phyloP scores from a whole-genome alignment of 1,139 yeast species.

The Wickerhamomyces sp. region DNA sequence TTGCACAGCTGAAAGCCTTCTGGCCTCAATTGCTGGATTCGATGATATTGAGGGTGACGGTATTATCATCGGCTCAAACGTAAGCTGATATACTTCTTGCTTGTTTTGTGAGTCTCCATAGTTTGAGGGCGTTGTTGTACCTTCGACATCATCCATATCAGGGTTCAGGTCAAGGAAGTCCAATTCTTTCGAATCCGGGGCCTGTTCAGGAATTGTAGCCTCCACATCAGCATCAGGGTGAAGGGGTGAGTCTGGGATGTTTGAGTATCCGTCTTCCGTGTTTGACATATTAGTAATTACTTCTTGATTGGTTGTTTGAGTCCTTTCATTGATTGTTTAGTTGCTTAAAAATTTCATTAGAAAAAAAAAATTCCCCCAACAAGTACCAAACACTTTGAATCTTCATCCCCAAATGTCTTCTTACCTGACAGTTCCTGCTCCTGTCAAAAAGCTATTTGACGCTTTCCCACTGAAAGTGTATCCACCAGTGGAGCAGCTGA shows the following conservation, averaged over 20 bases:
- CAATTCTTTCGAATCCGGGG: constrained; percentile 9
- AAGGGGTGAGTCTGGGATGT: constrained; percentile 21
- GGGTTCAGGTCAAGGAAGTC: constrained; percentile 23
- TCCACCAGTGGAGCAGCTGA: constrained; percentile 27
- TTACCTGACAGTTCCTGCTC: constrained; percentile 34
- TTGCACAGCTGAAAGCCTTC: constrained; percentile 14
- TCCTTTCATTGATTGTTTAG: neutral
- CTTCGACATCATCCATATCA: constrained; percentile 10
- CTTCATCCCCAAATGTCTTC: constrained; percentile 1
- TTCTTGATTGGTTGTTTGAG: neutral
- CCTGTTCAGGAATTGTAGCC: constrained; percentile 6
- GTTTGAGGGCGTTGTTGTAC: neutral
- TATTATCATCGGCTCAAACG: constrained; percentile 10
- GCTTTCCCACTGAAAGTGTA: constrained; percentile 41
- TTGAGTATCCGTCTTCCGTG: constrained; percentile 9
- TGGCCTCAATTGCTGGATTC: constrained; percentile 1
- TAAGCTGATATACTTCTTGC: neutral
- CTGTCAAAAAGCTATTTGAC: constrained; percentile 41
- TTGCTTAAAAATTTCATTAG: neutral
- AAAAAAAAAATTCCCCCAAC: neutral
- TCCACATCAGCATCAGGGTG: constrained; percentile 21
- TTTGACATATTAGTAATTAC: neutral
- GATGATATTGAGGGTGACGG: constrained; percentile 10
- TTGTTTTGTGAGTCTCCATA: neutral
- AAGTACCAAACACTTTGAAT: neutral